Percentiles rank a stretch among this genome's conserved stretches.
These are phyloP conservation scores for Epichloe festucae DNA, from an alignment of 2,329 filamentous ascomycete genomes.

Conservation along the genomic window DNA sequence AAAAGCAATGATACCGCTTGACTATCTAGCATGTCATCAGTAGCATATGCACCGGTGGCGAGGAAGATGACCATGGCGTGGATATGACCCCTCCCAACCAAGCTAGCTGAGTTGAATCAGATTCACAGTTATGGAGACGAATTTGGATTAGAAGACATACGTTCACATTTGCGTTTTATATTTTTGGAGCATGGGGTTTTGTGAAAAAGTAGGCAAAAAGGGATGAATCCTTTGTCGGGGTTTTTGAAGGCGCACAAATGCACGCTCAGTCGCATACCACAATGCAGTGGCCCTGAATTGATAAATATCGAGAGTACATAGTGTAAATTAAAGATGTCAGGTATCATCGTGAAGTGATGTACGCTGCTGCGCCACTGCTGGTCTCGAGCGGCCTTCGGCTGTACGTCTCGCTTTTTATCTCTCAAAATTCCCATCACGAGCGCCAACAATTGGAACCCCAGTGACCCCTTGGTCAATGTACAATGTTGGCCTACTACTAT, in stretches of 20 bases:
- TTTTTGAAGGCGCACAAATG: neutral
- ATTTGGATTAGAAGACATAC: neutral
- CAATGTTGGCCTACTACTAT: too few species aligned
- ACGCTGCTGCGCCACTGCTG: neutral
- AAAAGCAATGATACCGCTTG: neutral
- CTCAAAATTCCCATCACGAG: too few species aligned
- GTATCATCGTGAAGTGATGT: neutral
- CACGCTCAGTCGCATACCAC: neutral
- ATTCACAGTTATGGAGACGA: neutral
- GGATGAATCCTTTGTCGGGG: neutral
- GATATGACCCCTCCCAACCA: neutral
- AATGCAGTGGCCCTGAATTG: neutral
- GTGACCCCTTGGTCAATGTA: too few species aligned
- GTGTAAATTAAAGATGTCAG: neutral
- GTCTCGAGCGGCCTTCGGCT: too few species aligned
- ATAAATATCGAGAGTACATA: neutral
- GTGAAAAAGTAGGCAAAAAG: neutral
- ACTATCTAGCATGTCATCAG: neutral
- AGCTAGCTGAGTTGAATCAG: neutral
- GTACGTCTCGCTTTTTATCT: neutral
- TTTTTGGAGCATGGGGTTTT: neutral
- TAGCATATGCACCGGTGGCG: conserved; percentile 1
- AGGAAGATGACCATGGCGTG: neutral
- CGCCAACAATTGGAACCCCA: too few species aligned
- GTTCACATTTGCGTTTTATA: neutral